Conservation (phyloP, 345 rosid genomes). For the Litchi chinensis region DNA sequence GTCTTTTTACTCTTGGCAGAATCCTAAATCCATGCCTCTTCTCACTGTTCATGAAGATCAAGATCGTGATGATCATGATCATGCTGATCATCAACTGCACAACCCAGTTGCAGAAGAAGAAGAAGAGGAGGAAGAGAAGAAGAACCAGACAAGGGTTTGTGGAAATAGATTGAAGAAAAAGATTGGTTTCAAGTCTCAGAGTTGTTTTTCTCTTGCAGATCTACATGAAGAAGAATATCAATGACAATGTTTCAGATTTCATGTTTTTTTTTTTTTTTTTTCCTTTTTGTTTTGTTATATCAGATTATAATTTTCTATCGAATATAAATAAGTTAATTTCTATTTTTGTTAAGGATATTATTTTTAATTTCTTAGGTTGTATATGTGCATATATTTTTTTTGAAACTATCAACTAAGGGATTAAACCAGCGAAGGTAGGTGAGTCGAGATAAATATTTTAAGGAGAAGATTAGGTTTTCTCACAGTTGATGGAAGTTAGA, state of each 20-base stretch:
- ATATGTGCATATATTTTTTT: too few species aligned
- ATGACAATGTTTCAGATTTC: not conserved
- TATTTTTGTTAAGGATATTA: not conserved
- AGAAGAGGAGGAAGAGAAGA: not conserved
- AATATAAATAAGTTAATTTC: not conserved
- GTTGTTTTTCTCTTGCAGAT: conserved; percentile 78
- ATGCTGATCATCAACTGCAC: conserved; percentile 24
- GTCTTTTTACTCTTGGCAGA: conserved; percentile 47
- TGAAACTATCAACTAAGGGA: too few species aligned
- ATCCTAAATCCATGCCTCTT: conserved; percentile 82
- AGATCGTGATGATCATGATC: conserved; percentile 15
- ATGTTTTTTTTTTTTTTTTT: not conserved
- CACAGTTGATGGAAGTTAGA: too few species aligned
- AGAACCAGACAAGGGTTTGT: not conserved
- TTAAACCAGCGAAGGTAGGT: too few species aligned
- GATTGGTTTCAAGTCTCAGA: conserved; percentile 45
- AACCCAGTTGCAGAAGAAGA: conserved; percentile 18
- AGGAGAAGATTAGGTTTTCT: too few species aligned
- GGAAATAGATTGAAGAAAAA: not conserved
- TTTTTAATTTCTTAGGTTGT: not conserved
- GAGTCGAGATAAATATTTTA: too few species aligned
- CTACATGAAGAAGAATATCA: conserved; percentile 47
- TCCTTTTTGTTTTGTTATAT: not conserved
- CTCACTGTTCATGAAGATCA: conserved; percentile 52
- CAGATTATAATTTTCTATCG: too few species aligned